Evolutionary conservation across 768 basidiomycete genomes (phyloP), one percentile per base, ranked within the genome.

Genomic region (Boletus vermiculosoides): DNA sequence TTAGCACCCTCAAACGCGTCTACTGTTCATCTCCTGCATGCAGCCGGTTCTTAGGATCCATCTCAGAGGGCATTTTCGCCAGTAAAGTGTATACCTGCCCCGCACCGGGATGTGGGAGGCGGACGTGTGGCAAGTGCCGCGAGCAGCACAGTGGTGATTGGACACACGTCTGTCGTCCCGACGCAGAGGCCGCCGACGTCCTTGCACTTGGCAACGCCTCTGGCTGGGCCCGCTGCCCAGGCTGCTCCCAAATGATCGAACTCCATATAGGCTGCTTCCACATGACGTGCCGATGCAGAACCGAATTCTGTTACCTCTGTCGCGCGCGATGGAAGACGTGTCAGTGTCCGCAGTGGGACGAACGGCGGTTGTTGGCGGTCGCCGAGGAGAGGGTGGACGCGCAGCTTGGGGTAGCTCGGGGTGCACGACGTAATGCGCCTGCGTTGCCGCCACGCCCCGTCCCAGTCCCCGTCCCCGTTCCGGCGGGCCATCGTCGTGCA

Each of bases 271-370:
- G 77, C 0, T 78, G 77, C 52, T 73, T 65, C 59, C 77, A 78
- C 56, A 76, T 78, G 72, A 73, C 72, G 2, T 78, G 77, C 52
- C 58, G 70, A 28, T 78, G 77, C 61, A 54, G 61, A 40, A 71
- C 70, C 12, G 64, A 77, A 48, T 78, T 78, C 44, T 78, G 77
- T 59, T 78, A 78, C 47, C 58, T 83, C 74, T 77, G 83, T 75
- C 50, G 77, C 74, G 78, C 63, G 23, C 72, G 55, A 4, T 91
- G 88, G 88, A 88, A 87, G 72, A 75, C 71, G 1, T 91, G 89
- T 61, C 15, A 0, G 0, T 90, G 88, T 59, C 76, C 77, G 0
- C 83, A 86, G 56, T 90, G 87, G 86, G 86, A 88, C 22, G 88
- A 88, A 62, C 33, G 28, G 4, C 53, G 60, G 7, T 25, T 71